Evolutionary conservation across 306 rosid species (phyloP).

Genomic region (Abrus pulchellus): DNA sequence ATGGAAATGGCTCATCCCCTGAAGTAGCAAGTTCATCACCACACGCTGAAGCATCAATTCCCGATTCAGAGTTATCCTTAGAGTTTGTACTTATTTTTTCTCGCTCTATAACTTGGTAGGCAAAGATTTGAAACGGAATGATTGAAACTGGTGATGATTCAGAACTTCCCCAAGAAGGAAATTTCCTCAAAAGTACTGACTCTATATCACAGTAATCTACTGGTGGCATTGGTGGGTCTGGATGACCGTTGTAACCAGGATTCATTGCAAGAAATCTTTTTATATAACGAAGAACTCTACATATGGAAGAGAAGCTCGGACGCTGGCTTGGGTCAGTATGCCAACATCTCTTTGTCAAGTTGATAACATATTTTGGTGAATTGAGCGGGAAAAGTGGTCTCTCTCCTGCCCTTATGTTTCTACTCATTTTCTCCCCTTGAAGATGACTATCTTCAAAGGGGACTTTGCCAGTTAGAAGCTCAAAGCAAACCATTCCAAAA

Average conservation of each 20-base stretch:
- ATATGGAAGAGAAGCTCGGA: constrained; percentile 86
- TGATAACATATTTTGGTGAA: constrained; percentile 73
- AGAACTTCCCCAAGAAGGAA: constrained; percentile 68
- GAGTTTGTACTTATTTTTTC: constrained; percentile 49
- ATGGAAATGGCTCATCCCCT: constrained; percentile 69
- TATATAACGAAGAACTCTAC: constrained; percentile 77
- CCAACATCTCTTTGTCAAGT: constrained; percentile 91
- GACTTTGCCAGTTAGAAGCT: constrained; percentile 87
- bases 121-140: constrained; percentile 88
- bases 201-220: constrained; percentile 87
- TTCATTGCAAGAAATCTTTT: constrained; percentile 74
- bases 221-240: constrained; percentile 63
- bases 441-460: constrained; percentile 95
- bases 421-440: constrained; percentile 93
- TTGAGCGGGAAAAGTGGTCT: constrained; percentile 82
- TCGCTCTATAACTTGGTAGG: constrained; percentile 66
- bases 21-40: constrained; percentile 68
- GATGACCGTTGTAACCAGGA: constrained; percentile 66
- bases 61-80: constrained; percentile 81
- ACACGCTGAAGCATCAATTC: constrained; percentile 79
- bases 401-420: constrained; percentile 90
- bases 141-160: constrained; percentile 57
- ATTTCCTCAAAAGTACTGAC: constrained; percentile 60
- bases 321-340: constrained; percentile 78
- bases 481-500: constrained; percentile 96